Evolutionary conservation across 2,329 filamentous ascomycete genomes (phyloP).

Genomic region (Delphinella strobiligena): DNA sequence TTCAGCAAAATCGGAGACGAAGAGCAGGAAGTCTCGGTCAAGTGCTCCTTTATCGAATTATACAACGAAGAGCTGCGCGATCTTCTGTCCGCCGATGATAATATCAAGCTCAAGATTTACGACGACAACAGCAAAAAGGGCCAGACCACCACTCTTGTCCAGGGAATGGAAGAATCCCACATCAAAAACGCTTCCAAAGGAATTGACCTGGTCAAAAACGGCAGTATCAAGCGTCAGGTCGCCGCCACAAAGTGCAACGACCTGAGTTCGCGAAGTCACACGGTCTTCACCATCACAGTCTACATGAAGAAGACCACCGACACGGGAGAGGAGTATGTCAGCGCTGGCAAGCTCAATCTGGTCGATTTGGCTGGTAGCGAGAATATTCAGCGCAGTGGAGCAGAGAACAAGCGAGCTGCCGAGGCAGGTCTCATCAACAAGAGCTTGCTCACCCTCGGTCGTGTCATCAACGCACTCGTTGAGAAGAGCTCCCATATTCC

Average conservation of each 20-base stretch:
- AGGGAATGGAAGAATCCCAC: constrained; percentile 95
- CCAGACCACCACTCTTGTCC: constrained; percentile 75
- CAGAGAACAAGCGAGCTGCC: constrained; percentile 92
- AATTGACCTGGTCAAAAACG: constrained; percentile 76
- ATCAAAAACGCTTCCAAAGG: constrained; percentile 77
- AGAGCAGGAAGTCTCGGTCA: constrained; percentile 68
- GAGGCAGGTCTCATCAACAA: constrained; percentile 98
- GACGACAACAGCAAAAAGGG: constrained; percentile 82
- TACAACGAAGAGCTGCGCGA: constrained; percentile 97
- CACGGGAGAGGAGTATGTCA: constrained; percentile 79
- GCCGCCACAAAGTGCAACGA: constrained; percentile 99
- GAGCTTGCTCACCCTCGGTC: constrained; percentile 82
- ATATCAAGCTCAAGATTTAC: constrained; percentile 82
- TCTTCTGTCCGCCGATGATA: constrained; percentile 70
- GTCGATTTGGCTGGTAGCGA: constrained; percentile 96
- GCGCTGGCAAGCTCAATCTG: constrained; percentile 85
- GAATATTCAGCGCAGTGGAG: constrained; percentile 92
- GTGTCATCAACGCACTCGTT: constrained; percentile 94
- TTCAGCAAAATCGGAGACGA: constrained; percentile 75
- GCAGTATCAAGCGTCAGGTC: constrained; percentile 91
- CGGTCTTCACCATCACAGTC: constrained; percentile 90
- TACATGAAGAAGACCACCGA: constrained; percentile 74
- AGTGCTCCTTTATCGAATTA: constrained; percentile 95
- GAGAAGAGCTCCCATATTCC: constrained; percentile 86
- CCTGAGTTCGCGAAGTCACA: constrained; percentile 91